Evolutionary conservation across 192 early-diverging fungal species (phyloP).

Genomic region (Backusella parvicylindrica): DNA sequence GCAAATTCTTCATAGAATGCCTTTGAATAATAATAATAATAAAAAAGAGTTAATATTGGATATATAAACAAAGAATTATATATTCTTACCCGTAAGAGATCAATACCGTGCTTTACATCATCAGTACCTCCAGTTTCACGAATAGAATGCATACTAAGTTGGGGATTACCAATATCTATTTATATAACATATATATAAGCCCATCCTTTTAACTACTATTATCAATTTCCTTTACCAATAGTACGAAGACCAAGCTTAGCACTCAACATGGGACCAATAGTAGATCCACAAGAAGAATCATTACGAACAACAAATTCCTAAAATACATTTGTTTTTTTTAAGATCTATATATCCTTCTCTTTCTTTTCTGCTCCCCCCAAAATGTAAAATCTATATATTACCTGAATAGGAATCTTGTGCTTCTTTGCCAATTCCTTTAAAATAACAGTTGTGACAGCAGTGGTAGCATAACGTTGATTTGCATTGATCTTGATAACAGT

Average conservation of each 20-base stretch:
- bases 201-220: too few relatives aligned
- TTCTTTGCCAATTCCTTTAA: constrained; percentile 78
- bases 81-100: constrained; percentile 72
- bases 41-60: neutral
- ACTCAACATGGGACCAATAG: constrained; percentile 96
- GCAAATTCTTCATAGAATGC: constrained; percentile 66
- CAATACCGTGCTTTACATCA: constrained; percentile 81
- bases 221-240: too few relatives aligned
- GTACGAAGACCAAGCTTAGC: constrained; percentile 93
- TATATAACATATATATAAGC: neutral
- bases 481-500: constrained; percentile 97
- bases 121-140: constrained; percentile 88
- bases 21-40: constrained; percentile 21
- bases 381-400: too few relatives aligned
- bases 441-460: constrained; percentile 66
- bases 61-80: neutral
- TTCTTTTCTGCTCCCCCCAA: neutral
- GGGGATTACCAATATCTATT: constrained; percentile 90
- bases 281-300: constrained; percentile 93
- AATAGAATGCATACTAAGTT: constrained; percentile 96
- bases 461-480: constrained; percentile 89
- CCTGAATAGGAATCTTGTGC: constrained; percentile 77
- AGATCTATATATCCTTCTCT: neutral
- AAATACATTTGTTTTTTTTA: neutral
- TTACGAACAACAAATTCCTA: constrained; percentile 87